phyloP scores from a whole-genome alignment of 345 rosid genomes.

The Pugionium cornutum region DNA sequence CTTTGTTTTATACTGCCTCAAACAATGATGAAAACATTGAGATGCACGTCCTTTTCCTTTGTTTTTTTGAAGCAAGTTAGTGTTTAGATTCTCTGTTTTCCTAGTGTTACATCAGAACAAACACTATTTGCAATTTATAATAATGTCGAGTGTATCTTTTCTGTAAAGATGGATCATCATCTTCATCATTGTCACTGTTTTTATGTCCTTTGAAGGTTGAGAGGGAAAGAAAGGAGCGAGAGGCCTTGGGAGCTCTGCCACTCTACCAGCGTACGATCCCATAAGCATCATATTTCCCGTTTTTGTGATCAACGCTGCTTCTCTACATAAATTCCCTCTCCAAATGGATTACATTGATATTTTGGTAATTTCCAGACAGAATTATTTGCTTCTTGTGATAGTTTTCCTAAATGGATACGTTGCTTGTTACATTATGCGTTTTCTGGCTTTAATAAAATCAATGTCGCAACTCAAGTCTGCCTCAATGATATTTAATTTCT shows the following conservation, averaged over 20 bases:
- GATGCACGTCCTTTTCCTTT: slow-evolving; percentile 10
- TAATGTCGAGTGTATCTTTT: background rate
- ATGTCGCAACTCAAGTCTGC: slow-evolving; percentile 8
- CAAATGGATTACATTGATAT: slow-evolving; percentile 21
- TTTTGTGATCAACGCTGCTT: slow-evolving; percentile 15
- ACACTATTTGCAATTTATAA: slow-evolving; percentile 3
- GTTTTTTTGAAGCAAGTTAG: slow-evolving; percentile 3
- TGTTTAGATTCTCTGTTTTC: slow-evolving; percentile 1
- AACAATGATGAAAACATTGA: background rate
- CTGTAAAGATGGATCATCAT: background rate
- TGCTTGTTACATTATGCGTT: slow-evolving; percentile 23
- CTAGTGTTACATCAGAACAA: background rate
- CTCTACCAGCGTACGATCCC: slow-evolving; percentile 86
- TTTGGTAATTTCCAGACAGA: slow-evolving; percentile 15
- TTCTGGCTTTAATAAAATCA: slow-evolving; percentile 29
- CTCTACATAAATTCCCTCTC: slow-evolving; percentile 30
- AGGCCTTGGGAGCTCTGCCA: slow-evolving; percentile 92
- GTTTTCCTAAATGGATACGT: slow-evolving; percentile 19
- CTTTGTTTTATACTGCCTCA: background rate
- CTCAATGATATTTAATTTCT: slow-evolving; percentile 2
- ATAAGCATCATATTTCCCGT: slow-evolving; percentile 32
- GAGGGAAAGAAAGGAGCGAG: slow-evolving; percentile 80
- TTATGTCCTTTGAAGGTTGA: slow-evolving; percentile 58
- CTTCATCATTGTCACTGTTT: background rate
- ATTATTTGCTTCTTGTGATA: slow-evolving; percentile 17